Base-by-base conservation (phyloP, 805 yeast genomes). In the Cyberlindnera mycetangii region DNA sequence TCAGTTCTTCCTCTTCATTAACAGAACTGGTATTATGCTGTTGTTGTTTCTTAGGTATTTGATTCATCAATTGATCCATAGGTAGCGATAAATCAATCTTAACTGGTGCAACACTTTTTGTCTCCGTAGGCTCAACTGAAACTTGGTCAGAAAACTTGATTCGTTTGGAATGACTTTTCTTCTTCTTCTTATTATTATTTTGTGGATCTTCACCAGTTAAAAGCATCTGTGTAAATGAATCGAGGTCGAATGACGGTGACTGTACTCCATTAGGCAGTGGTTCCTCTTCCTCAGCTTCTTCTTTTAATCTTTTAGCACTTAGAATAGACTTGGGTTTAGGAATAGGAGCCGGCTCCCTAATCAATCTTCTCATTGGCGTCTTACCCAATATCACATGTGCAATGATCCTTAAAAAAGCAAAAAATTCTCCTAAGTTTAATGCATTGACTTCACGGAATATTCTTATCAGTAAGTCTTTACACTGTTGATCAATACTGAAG, bases 371-470 rank as follows among this genome's bases (percentile, higher is more conserved):
- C 21, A 70, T 62, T 3, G 88, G 84, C n/a, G 71, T 60, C 27
- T 64, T 55, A 2, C 83, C 83, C 27, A 62, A 54, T 15, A 87
- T 62, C 0, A 83, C 71, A 61, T 88, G 96, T 16, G 95, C 77
- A 12, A 89, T 74, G 17, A 93, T 74, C 55, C 99, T 72, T 42
- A 92, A 61, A 30, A 89, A 74, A 0, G 96, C 96, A 67, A 86
- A 93, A 66, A 93, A 92, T 62, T 89, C 95, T 6, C 96, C 95
- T 43, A 89, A 82, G 56, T 88, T 89, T 44, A 92, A 72, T 3
- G 85, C 75, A 44, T 71, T 72, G 42, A 76, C 72, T 44, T 74
- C 71, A 27, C 71, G 64, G 59, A 81, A 81, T 18, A 83, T 75
- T 20, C 67, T 65, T 31, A 60, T 62, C 36, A 88, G 74, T 44